Conservation (phyloP, 169 alveolate species). For the Eimeria sp. region DNA sequence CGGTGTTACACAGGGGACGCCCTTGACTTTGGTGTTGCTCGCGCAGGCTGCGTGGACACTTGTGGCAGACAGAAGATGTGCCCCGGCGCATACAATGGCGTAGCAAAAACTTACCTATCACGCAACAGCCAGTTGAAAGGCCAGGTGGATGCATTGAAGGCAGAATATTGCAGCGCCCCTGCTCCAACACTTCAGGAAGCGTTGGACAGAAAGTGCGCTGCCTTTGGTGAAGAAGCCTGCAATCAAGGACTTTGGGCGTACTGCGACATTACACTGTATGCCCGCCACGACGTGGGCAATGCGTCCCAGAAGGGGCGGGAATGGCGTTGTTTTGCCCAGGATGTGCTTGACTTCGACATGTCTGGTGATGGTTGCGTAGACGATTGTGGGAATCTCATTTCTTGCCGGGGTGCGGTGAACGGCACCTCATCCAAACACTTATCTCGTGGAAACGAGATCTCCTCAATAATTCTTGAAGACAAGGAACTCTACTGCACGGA, state of each 20-base stretch:
- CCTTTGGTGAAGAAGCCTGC: not conserved
- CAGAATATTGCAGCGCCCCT: conserved; percentile 8
- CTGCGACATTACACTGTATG: not conserved
- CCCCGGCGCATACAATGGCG: conserved; percentile 6
- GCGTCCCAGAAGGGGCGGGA: not conserved
- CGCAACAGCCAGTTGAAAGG: not conserved
- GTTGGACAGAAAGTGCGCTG: conserved; percentile 22
- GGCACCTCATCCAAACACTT: not conserved
- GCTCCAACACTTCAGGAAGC: conserved; percentile 53
- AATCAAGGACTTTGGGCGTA: not conserved
- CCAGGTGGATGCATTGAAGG: not conserved
- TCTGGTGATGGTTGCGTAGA: conserved; percentile 22
- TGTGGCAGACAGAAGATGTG: conserved; percentile 34
- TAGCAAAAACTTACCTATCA: not conserved
- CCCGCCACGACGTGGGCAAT: conserved; percentile 8
- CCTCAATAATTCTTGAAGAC: not conserved
- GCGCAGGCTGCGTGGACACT: conserved; percentile 28
- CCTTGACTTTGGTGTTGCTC: not conserved
- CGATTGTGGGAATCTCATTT: not conserved
- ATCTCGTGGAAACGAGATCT: not conserved
- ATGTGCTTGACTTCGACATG: conserved; percentile 12
- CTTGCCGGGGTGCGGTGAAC: conserved; percentile 15
- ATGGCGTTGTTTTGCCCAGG: conserved; percentile 22
- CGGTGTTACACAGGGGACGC: conserved; percentile 7
- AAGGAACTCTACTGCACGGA: not conserved